Evolutionary conservation across 306 rosid genomes (phyloP).

Genomic region (Gleditsia sinensis): DNA sequence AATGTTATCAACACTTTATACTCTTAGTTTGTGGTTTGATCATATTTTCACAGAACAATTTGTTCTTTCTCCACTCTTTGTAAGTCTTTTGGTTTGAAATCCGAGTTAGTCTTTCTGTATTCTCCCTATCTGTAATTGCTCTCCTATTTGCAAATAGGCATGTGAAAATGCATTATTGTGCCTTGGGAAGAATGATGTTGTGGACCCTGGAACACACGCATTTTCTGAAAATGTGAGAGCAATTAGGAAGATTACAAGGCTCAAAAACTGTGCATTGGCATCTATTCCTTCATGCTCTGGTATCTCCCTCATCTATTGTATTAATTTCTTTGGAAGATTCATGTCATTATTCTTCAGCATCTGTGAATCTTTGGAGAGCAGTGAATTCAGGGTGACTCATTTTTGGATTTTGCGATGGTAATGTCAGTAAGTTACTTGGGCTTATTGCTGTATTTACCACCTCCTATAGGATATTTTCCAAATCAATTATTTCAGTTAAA

Average conservation of each 20-base stretch:
- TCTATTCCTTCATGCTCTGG: conserved; percentile 69
- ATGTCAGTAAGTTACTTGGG: conserved; percentile 12
- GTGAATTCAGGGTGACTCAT: neutral
- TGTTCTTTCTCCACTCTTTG: neutral
- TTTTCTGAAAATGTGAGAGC: conserved; percentile 38
- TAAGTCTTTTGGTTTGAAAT: conserved; percentile 1
- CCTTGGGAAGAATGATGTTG: conserved; percentile 43
- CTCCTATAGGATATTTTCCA: neutral
- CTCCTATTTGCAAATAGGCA: conserved; percentile 53
- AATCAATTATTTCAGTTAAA: neutral
- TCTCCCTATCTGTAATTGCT: conserved; percentile 5
- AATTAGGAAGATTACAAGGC: conserved; percentile 50
- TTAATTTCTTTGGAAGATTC: conserved; percentile 9
- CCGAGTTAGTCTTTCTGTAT: neutral
- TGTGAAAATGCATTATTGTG: conserved; percentile 63
- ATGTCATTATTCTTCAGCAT: conserved; percentile 12
- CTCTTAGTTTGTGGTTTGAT: no score
- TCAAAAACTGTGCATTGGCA: conserved; percentile 54
- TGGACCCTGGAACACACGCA: conserved; percentile 35
- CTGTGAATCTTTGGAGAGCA: neutral
- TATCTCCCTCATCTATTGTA: conserved; percentile 33
- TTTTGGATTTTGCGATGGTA: neutral
- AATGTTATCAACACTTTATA: no score
- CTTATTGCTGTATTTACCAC: neutral
- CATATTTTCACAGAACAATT: no score